Evolutionary conservation across 163 green algal species (phyloP).

Genomic region (Coccomyxa subellipsoidea): DNA sequence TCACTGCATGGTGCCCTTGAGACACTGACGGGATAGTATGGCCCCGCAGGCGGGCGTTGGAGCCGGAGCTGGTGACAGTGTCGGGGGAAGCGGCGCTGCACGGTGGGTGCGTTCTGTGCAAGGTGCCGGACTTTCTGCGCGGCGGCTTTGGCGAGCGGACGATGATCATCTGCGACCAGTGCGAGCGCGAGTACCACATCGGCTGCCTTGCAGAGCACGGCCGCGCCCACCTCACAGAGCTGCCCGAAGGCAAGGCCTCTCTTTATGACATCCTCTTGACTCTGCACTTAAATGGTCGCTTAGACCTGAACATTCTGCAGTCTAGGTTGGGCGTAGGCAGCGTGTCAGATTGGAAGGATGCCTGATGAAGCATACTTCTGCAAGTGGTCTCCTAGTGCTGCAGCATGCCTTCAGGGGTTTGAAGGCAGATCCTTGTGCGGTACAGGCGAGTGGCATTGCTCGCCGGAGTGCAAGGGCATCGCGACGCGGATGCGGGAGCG

Average conservation of each 20-base stretch:
- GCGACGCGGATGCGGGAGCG: conserved; percentile 30
- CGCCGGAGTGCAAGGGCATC: conserved; percentile 53
- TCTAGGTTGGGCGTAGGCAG: no score
- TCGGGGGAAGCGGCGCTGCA: conserved; percentile 23
- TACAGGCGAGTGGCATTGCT: conserved; percentile 75
- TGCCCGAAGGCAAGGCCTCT: conserved; percentile 46
- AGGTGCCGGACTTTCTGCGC: conserved; percentile 74
- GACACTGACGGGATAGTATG: no score
- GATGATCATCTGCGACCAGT: conserved; percentile 96
- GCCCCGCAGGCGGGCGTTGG: neutral
- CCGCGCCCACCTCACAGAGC: conserved; percentile 22
- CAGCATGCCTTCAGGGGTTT: neutral
- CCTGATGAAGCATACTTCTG: no score
- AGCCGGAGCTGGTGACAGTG: neutral
- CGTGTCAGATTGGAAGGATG: no score
- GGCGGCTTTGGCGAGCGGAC: conserved; percentile 80
- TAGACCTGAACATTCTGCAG: no score
- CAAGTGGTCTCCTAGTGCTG: neutral
- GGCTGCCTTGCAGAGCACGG: conserved; percentile 44
- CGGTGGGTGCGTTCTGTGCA: conserved; percentile 81
- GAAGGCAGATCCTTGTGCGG: neutral
- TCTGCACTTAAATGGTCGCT: no score
- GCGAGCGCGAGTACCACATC: conserved; percentile 95
- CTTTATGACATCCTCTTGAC: no score
- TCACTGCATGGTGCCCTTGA: no score